These are phyloP conservation scores for Penicillium paneum DNA, from an alignment of 2,329 filamentous ascomycete species.

Conservation along the genomic window DNA sequence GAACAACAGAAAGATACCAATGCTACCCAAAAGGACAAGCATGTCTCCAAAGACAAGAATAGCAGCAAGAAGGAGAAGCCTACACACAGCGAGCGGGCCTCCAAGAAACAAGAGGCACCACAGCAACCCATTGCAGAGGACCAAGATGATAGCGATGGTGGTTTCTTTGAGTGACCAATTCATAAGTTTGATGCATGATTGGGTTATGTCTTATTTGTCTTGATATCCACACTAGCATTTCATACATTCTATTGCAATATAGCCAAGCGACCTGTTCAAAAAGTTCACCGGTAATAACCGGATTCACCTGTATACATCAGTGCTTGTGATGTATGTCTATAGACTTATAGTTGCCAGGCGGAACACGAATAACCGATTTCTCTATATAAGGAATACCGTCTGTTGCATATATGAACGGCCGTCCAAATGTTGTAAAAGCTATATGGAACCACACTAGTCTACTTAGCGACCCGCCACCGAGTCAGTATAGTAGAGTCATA, in stretches of 20 bases:
- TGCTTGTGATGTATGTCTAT: neutral
- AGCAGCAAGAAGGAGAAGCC: conserved; percentile 11
- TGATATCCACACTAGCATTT: conserved; percentile 12
- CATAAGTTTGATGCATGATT: neutral
- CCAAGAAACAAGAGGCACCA: conserved; percentile 7
- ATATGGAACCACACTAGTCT: neutral
- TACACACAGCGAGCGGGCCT: neutral
- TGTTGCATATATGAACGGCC: neutral
- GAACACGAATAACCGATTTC: neutral
- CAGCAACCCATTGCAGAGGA: conserved; percentile 17
- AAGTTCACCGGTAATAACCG: neutral
- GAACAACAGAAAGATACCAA: conserved; percentile 6
- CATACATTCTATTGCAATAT: neutral
- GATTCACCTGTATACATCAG: neutral
- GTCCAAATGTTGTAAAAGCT: neutral
- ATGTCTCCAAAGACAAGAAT: conserved; percentile 4
- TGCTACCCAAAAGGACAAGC: neutral
- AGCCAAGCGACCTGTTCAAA: neutral
- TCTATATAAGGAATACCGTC: neutral
- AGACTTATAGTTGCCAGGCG: neutral
- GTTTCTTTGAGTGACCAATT: conserved; percentile 38
- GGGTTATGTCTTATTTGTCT: conserved; percentile 6
- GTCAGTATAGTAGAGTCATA: neutral
- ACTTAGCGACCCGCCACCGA: neutral
- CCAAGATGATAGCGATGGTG: conserved; percentile 36